Evolutionary conservation across 768 basidiomycete genomes (phyloP), one percentile per base, ranked within the genome.

Genomic region (Amylocystis lapponica): DNA sequence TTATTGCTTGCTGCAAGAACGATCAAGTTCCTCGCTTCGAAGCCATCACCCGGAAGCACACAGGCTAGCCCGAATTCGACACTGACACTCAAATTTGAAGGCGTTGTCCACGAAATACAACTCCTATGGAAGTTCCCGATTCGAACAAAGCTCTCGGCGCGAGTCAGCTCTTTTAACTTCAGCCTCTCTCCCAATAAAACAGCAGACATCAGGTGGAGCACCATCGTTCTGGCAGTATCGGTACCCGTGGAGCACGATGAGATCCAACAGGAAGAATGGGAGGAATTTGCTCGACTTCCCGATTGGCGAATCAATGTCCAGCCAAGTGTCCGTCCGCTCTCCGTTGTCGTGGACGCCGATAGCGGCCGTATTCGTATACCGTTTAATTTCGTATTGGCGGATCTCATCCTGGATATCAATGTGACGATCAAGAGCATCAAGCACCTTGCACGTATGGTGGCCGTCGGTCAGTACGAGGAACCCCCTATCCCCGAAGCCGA

Each of bases 341-440:
- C 64, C 8, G 63, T 93, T 41, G 55, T 65, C 5, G 59, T 86
- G 39, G 65, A 74, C 20, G 79, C 75, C 16, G 79, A 87, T 27
- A 81, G 79, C 39, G 72, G 78, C 1, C 79, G 79, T 19, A 55
- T 96, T n/a, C 79, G 81, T 16, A 81, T 98, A 27, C 92, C 94
- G 1, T 77, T 77, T 57, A 78, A 81, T 11, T 95, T 84, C 59
- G 63, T 86, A 31, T 63, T 93, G 31, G 75, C 86, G 3, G 80
- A 89, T 23, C 68, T 96, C 38, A 72, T 93, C 35, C 72, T 86
- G 38, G 88, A 90, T 57, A 56, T 75, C 45, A 75, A 68, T 37
- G 67, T 88, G 39, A 72, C 82, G 6, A 52, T 80, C 50, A 98
- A 98, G 63, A 75, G 81, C 2, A 53, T 81, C 34, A 83, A 81